Evolutionary conservation across 1,139 yeast species (phyloP), one percentile per base, ranked within the genome.

Genomic region (Meyerozyma guilliermondii): DNA sequence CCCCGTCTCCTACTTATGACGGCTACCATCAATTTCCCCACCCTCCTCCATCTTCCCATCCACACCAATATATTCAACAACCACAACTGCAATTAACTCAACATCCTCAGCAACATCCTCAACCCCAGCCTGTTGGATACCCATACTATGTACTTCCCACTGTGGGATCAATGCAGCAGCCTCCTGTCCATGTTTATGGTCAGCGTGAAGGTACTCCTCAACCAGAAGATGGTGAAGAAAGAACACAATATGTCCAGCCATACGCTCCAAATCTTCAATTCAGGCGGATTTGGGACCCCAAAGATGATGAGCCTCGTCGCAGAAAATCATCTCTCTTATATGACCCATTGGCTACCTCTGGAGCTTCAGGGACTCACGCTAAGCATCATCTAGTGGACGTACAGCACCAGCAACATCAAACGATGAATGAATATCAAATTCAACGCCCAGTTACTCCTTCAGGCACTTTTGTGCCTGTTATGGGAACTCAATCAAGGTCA

Each of bases 261-360:
- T 60, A 61, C 41, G 52, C 63, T 11, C 65, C 71, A 3, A 53
- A 51, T 41, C 53, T 67, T 20, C 71, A 67, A 46, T 70, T 70
- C 50, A 52, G 74, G 39, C 67, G 69, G 48, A 68, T 70, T 18
- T 69, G 75, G 74, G 67, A 64, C 40, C 52, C 50, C 39, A 38
- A 50, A 11, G 44, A 30, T 11, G 33, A 29, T 8, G 42, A 48
- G 13, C 49, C 39, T 6, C 30, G 48, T 10, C 45, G 38, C 26
- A 29, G 50, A 16, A 27, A 44, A 37, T 48, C 49, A 20, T 43
- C 43, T 18, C 38, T 44, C 26, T 43, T 42, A 7, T 44, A 37
- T 24, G 49, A 44, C 30, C 51, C 50, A 17, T 38, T 47, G 29
- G 46, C 44, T 7, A 36, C 38, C 17, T n/a, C 36, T 4, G 16